Evolutionary conservation across 2,329 filamentous ascomycete species (phyloP).

Genomic region (Colletotrichum lindemuthianum): DNA sequence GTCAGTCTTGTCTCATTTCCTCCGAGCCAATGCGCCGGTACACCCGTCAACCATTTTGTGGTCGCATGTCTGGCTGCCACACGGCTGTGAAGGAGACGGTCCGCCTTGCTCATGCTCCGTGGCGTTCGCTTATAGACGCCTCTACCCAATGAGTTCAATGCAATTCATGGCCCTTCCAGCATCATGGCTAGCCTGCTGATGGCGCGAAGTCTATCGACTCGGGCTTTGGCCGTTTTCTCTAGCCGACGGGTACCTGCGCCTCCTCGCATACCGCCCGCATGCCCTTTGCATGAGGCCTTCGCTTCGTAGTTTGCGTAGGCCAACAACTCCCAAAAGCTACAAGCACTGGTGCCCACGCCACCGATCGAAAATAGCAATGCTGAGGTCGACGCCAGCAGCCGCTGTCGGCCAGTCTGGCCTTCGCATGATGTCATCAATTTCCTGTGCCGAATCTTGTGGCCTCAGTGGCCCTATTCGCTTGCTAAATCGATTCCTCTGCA

Average conservation of each 20-base stretch:
- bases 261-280: conserved; percentile 17
- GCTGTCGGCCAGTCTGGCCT: conserved; percentile 13
- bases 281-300: not conserved
- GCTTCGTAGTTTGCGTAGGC: conserved; percentile 8
- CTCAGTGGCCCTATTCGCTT: not conserved
- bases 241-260: conserved; percentile 32
- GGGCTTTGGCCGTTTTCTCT: conserved; percentile 25
- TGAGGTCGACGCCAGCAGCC: conserved; percentile 1
- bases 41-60: not conserved
- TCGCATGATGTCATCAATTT: conserved; percentile 1
- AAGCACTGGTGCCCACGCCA: conserved; percentile 7
- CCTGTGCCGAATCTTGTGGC: conserved; percentile 5
- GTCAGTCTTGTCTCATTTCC: conserved; percentile 23
- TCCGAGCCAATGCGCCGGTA: conserved; percentile 12
- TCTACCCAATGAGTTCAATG: not conserved
- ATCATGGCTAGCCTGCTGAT: conserved; percentile 9
- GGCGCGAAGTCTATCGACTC: conserved; percentile 24
- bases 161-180: conserved; percentile 1
- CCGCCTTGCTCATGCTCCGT: conserved; percentile 15
- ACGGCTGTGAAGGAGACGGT: conserved; percentile 16
- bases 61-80: conserved; percentile 22
- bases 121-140: not conserved
- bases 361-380: conserved; percentile 11
- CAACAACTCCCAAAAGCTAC: too few relatives aligned
- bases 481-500: too few relatives aligned